Base-by-base conservation (phyloP, 257 asterid genomes). In the Solanum peruvianum region DNA sequence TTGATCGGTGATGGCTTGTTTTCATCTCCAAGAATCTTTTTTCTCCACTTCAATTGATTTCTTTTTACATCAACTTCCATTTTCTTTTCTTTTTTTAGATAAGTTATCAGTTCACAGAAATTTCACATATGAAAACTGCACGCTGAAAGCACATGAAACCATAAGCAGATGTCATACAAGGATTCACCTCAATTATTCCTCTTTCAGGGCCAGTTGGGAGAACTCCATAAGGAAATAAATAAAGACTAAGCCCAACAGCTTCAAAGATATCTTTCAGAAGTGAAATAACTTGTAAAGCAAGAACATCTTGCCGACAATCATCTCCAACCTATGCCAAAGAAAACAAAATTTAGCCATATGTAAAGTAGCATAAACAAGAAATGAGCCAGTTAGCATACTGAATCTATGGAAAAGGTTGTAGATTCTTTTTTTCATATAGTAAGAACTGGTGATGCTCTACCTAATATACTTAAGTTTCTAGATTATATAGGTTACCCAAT, bases 261-360 rank as follows among this genome's bases (percentile, higher is more conserved):
- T 91, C 96, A 91, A 96, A 96, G 47, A 97, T 92, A 89, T 97
- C 99, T 94, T 93, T 97, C 87, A 97, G 88, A 90, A 97, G 99
- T 84, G 99, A 95, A 92, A 97, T 97, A 67, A 97, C 99, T 94
- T 97, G 99, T 90, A 97, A 91, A 82, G 99, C 99, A 88, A 97
- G 98, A 86, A 97, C 98, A 73, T 97, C 99, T 91, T 97, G 99
- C 56, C 99, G 94, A 89, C 99, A 97, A 87, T 97, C 99, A 95
- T 97, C 99, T 88, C 99, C 99, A 87, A 97, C 99, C 99, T 97
- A 91, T 80, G 87, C 45, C 72, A 88, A 45, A 89, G 77, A 3
- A 90, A 92, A 88, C 82, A 41, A 66, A 66, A 86, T 83, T 90
- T 86, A 91, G 91, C 69, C 69, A 86, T 70, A 86, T n/a, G 82